phyloP scores from a whole-genome alignment of 352 stramenopile species.

The Phytophthora idaei region DNA sequence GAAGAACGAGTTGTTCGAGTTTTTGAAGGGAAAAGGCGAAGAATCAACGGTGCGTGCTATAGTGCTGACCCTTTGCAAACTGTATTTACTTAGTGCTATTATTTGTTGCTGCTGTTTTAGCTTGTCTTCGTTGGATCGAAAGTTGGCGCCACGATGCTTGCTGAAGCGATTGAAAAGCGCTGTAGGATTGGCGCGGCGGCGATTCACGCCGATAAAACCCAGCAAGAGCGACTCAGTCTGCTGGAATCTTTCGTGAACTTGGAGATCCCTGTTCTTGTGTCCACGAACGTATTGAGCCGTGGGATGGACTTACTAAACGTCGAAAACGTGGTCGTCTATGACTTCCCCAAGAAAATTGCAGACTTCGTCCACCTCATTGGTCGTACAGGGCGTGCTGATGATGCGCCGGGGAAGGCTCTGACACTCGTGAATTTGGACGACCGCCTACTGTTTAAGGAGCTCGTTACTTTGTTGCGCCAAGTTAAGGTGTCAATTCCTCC shows the following conservation, averaged over 20 bases:
- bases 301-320: slow-evolving; percentile 74
- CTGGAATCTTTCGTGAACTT: slow-evolving; percentile 69
- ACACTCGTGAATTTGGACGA: slow-evolving; percentile 58
- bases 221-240: slow-evolving; percentile 53
- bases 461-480: slow-evolving; percentile 42
- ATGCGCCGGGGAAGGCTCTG: slow-evolving; percentile 33
- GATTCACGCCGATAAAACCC: slow-evolving; percentile 71
- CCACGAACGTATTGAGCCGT: slow-evolving; percentile 74
- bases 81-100: not conserved
- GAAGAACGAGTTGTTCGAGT: slow-evolving; percentile 59
- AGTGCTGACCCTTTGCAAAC: not conserved
- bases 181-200: slow-evolving; percentile 41
- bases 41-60: slow-evolving; percentile 51
- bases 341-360: slow-evolving; percentile 57
- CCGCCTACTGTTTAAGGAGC: slow-evolving; percentile 44
- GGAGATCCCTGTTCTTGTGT: slow-evolving; percentile 55
- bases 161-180: slow-evolving; percentile 52
- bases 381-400: slow-evolving; percentile 42
- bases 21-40: slow-evolving; percentile 36
- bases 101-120: slow-evolving; percentile 32
- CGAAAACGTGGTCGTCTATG: slow-evolving; percentile 76
- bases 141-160: slow-evolving; percentile 63
- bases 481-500: slow-evolving; percentile 36
- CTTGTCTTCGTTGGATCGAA: slow-evolving; percentile 80
- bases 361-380: slow-evolving; percentile 78